Evolutionary conservation across 768 basidiomycete genomes (phyloP).

Genomic region (Termitomyces sp.): DNA sequence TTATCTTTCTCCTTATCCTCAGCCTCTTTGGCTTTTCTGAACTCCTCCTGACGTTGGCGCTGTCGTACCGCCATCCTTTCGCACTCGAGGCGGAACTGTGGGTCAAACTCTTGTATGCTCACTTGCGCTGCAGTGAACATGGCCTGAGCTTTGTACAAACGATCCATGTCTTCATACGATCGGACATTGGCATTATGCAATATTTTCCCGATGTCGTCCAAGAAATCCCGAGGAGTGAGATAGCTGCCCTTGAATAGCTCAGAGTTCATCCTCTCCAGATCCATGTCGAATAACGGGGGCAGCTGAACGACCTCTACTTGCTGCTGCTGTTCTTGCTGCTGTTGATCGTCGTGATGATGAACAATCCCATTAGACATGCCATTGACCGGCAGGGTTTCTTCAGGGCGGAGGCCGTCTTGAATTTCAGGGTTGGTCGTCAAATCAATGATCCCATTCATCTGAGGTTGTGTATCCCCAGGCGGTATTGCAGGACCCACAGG

Average conservation of each 20-base stretch:
- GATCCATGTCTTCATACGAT: constrained; percentile 61
- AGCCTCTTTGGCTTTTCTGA: constrained; percentile 44
- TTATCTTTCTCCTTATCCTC: constrained; percentile 35
- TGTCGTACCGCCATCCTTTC: constrained; percentile 82
- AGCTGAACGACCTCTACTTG: constrained; percentile 29
- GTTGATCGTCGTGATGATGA: constrained; percentile 20
- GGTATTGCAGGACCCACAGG: constrained; percentile 26
- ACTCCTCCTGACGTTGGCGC: constrained; percentile 56
- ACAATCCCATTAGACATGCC: constrained; percentile 36
- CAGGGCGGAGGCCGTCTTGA: background rate
- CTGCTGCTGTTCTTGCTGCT: constrained; percentile 26
- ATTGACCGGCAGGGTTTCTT: constrained; percentile 24
- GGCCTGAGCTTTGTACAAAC: constrained; percentile 76
- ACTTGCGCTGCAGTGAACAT: constrained; percentile 87
- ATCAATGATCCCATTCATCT: constrained; percentile 39
- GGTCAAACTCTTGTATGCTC: constrained; percentile 83
- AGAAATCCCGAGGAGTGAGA: constrained; percentile 82
- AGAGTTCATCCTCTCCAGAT: constrained; percentile 86
- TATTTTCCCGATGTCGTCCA: constrained; percentile 77
- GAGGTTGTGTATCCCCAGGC: constrained; percentile 29
- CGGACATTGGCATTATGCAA: constrained; percentile 67
- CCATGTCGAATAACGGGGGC: constrained; percentile 74
- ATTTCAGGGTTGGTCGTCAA: constrained; percentile 28
- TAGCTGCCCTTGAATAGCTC: constrained; percentile 84
- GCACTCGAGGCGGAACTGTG: constrained; percentile 74